These are phyloP conservation scores for Tylopilus rubrobrunneus DNA, from an alignment of 768 basidiomycete species.

Conservation along the genomic window DNA sequence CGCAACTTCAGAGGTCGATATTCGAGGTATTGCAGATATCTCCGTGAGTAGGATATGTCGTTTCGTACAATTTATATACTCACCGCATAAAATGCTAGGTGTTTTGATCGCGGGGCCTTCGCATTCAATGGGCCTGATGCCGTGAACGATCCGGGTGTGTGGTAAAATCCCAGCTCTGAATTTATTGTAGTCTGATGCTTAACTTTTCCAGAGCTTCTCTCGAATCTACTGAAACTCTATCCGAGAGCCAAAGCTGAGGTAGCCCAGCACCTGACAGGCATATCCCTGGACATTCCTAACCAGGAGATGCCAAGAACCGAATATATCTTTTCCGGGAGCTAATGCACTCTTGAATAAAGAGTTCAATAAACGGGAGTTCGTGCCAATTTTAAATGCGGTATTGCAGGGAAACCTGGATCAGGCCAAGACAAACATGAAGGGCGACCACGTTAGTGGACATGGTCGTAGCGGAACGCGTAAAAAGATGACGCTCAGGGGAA, in stretches of 20 bases:
- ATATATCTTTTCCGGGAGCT: slow-evolving; percentile 15
- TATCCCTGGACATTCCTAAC: slow-evolving; percentile 5
- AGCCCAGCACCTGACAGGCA: not conserved
- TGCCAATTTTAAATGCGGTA: slow-evolving; percentile 1
- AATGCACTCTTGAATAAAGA: not conserved
- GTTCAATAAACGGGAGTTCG: not conserved
- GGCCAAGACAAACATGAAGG: not conserved
- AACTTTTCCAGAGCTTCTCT: slow-evolving; percentile 9
- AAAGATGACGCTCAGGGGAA: not conserved
- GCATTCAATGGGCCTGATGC: not conserved
- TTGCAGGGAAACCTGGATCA: slow-evolving; percentile 6
- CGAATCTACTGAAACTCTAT: not conserved
- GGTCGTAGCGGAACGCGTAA: not conserved
- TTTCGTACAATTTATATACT: not conserved
- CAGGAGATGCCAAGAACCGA: slow-evolving; percentile 13
- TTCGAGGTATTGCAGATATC: slow-evolving; percentile 21
- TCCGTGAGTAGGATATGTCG: slow-evolving; percentile 14
- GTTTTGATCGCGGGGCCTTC: slow-evolving; percentile 16
- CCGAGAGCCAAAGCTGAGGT: slow-evolving; percentile 12
- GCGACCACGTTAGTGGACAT: not conserved
- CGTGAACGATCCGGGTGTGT: slow-evolving; percentile 3
- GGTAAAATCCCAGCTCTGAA: not conserved
- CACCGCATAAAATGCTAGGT: not conserved
- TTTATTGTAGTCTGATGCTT: not conserved
- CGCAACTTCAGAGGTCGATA: slow-evolving; percentile 13